These are phyloP conservation scores for Skeletonema potamos DNA, from an alignment of 108 stramenopile species.

Conservation along the genomic window DNA sequence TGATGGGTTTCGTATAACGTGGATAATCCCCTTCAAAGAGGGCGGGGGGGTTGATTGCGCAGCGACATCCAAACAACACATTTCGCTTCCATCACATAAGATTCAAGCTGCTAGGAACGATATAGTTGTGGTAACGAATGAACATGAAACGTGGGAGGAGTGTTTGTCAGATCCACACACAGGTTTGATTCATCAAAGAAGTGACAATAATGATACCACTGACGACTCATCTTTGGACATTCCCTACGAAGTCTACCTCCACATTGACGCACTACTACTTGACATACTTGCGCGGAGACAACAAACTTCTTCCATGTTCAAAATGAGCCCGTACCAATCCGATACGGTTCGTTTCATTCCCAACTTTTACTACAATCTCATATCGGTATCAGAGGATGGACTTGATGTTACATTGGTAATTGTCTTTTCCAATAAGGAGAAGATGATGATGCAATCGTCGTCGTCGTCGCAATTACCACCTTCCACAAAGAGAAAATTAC, in stretches of 20 bases:
- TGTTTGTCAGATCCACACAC: slow-evolving; percentile 22
- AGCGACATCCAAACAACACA: not conserved
- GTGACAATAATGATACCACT: not conserved
- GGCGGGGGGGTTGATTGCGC: not conserved
- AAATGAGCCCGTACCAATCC: slow-evolving; percentile 24
- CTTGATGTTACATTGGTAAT: slow-evolving; percentile 53
- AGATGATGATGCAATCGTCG: slow-evolving; percentile 14
- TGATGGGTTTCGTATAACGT: slow-evolving; percentile 71
- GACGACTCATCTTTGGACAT: slow-evolving; percentile 21
- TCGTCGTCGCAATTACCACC: not conserved
- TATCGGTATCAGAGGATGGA: slow-evolving; percentile 43
- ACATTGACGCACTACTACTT: slow-evolving; percentile 55
- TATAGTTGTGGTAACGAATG: slow-evolving; percentile 18
- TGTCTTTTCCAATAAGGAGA: slow-evolving; percentile 50
- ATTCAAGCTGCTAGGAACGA: slow-evolving; percentile 34
- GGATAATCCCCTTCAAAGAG: slow-evolving; percentile 21
- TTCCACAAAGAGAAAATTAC: slow-evolving; percentile 10
- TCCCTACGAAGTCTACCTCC: slow-evolving; percentile 50
- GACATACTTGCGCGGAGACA: slow-evolving; percentile 45
- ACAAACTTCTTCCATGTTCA: slow-evolving; percentile 25
- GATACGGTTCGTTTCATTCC: slow-evolving; percentile 30
- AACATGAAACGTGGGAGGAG: slow-evolving; percentile 40
- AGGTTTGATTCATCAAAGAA: not conserved
- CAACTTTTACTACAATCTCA: slow-evolving; percentile 63
- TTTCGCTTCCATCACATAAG: not conserved